Evolutionary conservation across 164 flowering plant species (phyloP), one percentile per base, ranked within the genome.

Genomic region (Taxillus chinensis): DNA sequence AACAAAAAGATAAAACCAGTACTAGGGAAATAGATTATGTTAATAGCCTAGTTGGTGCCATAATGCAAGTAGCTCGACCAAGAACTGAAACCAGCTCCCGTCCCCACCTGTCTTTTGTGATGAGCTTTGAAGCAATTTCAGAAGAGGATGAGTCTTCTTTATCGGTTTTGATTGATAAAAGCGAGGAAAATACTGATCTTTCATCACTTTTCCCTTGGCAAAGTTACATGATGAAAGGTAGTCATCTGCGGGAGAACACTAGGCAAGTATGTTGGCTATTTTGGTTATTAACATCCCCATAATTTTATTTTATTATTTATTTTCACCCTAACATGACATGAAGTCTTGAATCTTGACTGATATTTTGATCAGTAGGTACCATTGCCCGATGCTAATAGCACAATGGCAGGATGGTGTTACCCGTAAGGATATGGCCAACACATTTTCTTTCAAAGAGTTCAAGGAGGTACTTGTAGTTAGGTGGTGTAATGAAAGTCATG

Each of bases 301-400:
- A 27, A 27, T 27, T 27, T 27, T 27, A 27, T 27, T 27, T 27
- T 27, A 27, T 27, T 27, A 27, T 27, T 27, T 27, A 27, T 27
- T 27, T 27, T 27, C 27, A 27, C 27, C 27, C 4, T 40, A 42
- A n/a, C 41, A 58, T 40, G 45, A 40, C 13, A 6, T 8, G 13
- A 16, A 58, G 10, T 10, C 14, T 11, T 40, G 2, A 8, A 37
- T 15, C 16, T 27, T 13, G 61, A 3, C 61, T 3, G 7, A 40
- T 16, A 27, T 58, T 58, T 39, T 69, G 39, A 42, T 56, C 56
- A 7, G 61, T 86, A 93, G 99, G 85, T 79, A 87, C 62, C 71
- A 83, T 65, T 79, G 71, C 60, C 99, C 99, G 5, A 85, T 93
- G 87, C 64, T 92, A 55, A 57, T 84, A 37, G 82, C 92, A 4